phyloP scores from a whole-genome alignment of 129 eudicot genomes.

The Escallonia rubra region DNA sequence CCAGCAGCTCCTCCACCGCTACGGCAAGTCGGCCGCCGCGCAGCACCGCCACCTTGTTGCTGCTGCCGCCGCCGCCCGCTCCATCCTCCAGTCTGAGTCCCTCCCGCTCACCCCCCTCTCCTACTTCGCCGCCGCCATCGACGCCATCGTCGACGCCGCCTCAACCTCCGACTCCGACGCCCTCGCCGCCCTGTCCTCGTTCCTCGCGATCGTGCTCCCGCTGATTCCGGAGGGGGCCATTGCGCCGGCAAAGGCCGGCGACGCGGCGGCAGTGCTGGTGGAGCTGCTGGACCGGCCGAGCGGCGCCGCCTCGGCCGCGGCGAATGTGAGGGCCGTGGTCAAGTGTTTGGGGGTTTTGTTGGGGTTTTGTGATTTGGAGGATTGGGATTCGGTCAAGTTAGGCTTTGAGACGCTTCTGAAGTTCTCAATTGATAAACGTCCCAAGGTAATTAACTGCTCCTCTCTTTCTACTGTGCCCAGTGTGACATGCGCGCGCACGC shows the following conservation, averaged over 20 bases:
- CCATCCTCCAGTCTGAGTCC: slow-evolving; percentile 57
- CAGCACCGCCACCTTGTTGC: slow-evolving; percentile 98
- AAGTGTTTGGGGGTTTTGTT: slow-evolving; percentile 64
- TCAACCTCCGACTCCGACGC: slow-evolving; percentile 46
- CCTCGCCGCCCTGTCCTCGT: slow-evolving; percentile 64
- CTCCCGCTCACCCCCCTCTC: slow-evolving; percentile 71
- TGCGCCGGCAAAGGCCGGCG: slow-evolving; percentile 50
- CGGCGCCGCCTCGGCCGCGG: slow-evolving; percentile 27
- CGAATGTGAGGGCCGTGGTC: slow-evolving; percentile 57
- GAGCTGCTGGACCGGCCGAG: slow-evolving; percentile 29
- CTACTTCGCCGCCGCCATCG: slow-evolving; percentile 82
- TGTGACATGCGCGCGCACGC: no score
- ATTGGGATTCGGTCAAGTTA: slow-evolving; percentile 64
- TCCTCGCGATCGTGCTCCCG: slow-evolving; percentile 72
- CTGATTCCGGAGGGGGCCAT: slow-evolving; percentile 44
- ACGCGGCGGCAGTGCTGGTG: slow-evolving; percentile 58
- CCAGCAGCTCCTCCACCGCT: slow-evolving; percentile 72
- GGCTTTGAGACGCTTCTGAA: slow-evolving; percentile 53
- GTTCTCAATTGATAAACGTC: slow-evolving; percentile 80
- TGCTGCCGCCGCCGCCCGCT: slow-evolving; percentile 86
- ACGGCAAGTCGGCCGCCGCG: slow-evolving; percentile 77
- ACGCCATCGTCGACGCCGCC: slow-evolving; percentile 48
- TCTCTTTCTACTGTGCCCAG: not conserved
- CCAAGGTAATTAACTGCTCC: slow-evolving; percentile 49
- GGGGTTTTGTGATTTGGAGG: slow-evolving; percentile 63